phyloP scores from a whole-genome alignment of 345 rosid species.

The Corymbia maculata region DNA sequence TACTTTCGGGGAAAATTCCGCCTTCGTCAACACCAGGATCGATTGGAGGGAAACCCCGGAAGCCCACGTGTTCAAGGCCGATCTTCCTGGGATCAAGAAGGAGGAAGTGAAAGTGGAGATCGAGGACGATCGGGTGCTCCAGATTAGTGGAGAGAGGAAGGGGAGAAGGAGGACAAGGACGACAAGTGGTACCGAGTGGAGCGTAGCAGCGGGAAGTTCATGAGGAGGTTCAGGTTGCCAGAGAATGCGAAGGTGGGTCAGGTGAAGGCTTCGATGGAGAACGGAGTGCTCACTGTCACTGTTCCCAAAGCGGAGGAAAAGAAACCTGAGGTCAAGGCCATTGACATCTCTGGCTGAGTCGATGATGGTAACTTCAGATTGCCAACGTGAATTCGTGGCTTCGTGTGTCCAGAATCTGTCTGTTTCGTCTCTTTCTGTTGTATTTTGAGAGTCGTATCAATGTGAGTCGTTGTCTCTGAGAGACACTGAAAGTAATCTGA shows the following conservation, averaged over 20 bases:
- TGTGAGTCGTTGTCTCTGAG: neutral
- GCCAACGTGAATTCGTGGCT: neutral
- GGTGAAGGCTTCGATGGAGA: slow-evolving; percentile 11
- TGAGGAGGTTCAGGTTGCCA: slow-evolving; percentile 15
- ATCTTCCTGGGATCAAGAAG: slow-evolving; percentile 11
- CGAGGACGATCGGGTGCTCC: slow-evolving; percentile 12
- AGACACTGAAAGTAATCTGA: neutral
- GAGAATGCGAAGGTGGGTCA: slow-evolving; percentile 3
- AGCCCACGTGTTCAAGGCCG: slow-evolving; percentile 16
- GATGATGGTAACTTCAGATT: neutral
- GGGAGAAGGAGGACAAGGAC: slow-evolving; percentile 18
- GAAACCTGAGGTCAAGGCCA: neutral
- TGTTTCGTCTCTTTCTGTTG: neutral
- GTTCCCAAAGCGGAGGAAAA: slow-evolving; percentile 7
- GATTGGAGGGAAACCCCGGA: slow-evolving; percentile 20
- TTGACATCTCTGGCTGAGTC: slow-evolving; percentile 9
- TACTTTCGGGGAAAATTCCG: neutral
- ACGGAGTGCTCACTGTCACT: slow-evolving; percentile 8
- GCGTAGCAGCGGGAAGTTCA: slow-evolving; percentile 17
- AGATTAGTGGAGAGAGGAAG: slow-evolving; percentile 13
- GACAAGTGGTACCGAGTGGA: slow-evolving; percentile 14
- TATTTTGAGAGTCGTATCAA: neutral
- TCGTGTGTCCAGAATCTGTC: neutral
- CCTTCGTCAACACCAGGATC: neutral
- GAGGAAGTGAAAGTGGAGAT: slow-evolving; percentile 15